A percentile compares a stretch with the other conserved stretches of the same genome.
Evolutionary conservation across 2,329 filamentous ascomycete species (phyloP).

Genomic region (Daldinia sp.): DNA sequence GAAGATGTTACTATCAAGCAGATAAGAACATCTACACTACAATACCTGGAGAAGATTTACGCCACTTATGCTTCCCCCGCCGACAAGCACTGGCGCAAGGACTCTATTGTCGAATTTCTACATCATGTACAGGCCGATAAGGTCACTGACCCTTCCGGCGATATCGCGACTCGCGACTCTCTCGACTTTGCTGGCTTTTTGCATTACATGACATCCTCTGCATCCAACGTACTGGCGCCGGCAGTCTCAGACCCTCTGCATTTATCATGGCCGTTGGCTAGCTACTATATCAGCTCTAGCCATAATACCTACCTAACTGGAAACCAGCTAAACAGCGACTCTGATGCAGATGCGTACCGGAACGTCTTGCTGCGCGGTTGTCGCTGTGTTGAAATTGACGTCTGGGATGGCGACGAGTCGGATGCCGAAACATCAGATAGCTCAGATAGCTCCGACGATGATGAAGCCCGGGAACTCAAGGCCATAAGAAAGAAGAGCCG

Average conservation of each 20-base stretch:
- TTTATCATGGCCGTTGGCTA: constrained; percentile 82
- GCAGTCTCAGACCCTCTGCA: constrained; percentile 52
- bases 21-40: constrained; percentile 56
- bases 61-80: constrained; percentile 56
- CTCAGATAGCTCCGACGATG: constrained; percentile 63
- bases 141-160: constrained; percentile 47
- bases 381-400: constrained; percentile 93
- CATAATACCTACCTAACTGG: constrained; percentile 96
- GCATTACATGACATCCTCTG: constrained; percentile 67
- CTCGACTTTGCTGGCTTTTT: constrained; percentile 65
- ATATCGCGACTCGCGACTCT: constrained; percentile 51
- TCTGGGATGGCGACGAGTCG: constrained; percentile 89
- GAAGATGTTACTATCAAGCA: constrained; percentile 56
- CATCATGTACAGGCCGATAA: constrained; percentile 60
- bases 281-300: constrained; percentile 94
- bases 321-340: constrained; percentile 87
- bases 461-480: constrained; percentile 59
- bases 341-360: constrained; percentile 89
- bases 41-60: constrained; percentile 62
- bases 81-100: constrained; percentile 59
- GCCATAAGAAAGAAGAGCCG: constrained; percentile 72
- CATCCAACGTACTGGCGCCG: constrained; percentile 58
- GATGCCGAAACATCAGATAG: constrained; percentile 71
- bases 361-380: constrained; percentile 86
- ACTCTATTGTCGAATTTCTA: constrained; percentile 61